These are phyloP conservation scores for Komagataea norvegica DNA, from an alignment of 1,139 yeast species.

Conservation along the genomic window DNA sequence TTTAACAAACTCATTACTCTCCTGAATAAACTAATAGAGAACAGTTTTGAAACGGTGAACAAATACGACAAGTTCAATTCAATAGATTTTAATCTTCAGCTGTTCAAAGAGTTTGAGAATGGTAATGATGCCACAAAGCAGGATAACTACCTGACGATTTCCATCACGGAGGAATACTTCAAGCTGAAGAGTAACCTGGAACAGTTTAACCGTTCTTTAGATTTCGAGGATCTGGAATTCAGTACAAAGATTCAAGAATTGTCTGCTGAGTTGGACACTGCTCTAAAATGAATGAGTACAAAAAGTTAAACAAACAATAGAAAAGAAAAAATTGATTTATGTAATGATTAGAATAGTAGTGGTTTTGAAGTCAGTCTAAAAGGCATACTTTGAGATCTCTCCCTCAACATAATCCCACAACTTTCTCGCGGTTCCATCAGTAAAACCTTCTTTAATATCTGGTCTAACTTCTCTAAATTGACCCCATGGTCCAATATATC, in stretches of 20 bases:
- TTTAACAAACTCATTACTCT: conserved; percentile 4
- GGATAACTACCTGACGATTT: conserved; percentile 6
- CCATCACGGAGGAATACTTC: conserved; percentile 7
- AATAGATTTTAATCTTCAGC: conserved; percentile 7
- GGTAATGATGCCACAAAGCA: conserved; percentile 1
- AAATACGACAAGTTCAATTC: conserved; percentile 8
- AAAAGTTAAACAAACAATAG: not conserved
- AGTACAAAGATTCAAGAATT: not conserved
- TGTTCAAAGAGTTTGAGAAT: conserved; percentile 10
- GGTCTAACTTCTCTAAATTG: conserved; percentile 25
- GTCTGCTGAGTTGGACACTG: not conserved
- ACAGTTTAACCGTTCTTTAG: conserved; percentile 1
- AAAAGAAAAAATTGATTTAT: not conserved
- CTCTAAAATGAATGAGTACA: not conserved
- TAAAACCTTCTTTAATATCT: conserved; percentile 28
- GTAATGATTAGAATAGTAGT: no score
- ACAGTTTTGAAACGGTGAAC: conserved; percentile 3
- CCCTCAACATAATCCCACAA: conserved; percentile 30
- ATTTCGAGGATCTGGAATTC: conserved; percentile 3
- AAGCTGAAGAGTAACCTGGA: conserved; percentile 5
- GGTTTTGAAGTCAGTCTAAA: no score
- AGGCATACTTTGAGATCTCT: conserved; percentile 21
- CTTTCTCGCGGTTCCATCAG: conserved; percentile 29
- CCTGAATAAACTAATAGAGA: conserved; percentile 1
- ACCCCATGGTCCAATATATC: conserved; percentile 35